phyloP scores from a whole-genome alignment of 2,329 filamentous ascomycete species.

The Paracoccidioides brasiliensis region DNA sequence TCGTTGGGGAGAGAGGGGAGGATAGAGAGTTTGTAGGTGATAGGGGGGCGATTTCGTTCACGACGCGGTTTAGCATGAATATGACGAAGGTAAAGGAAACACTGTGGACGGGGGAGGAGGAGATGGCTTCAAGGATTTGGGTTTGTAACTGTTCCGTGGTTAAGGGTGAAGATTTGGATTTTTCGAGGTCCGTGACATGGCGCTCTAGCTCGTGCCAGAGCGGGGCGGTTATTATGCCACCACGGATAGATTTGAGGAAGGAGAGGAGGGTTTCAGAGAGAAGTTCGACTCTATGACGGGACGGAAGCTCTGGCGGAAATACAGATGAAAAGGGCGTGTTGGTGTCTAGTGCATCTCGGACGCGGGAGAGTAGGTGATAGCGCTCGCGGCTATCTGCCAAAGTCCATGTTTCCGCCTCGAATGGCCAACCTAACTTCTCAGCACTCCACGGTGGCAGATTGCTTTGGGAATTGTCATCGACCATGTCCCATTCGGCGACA shows the following conservation, averaged over 20 bases:
- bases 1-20: constrained; percentile 12
- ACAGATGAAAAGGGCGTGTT: constrained; percentile 49
- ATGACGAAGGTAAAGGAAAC: constrained; percentile 82
- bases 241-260: constrained; percentile 62
- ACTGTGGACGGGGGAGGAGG: constrained; percentile 61
- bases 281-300: constrained; percentile 59
- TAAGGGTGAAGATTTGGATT: constrained; percentile 32
- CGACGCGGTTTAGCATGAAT: constrained; percentile 54
- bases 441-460: constrained; percentile 40
- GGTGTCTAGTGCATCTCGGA: constrained; percentile 58
- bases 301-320: constrained; percentile 50
- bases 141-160: constrained; percentile 44
- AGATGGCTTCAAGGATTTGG: constrained; percentile 60
- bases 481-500: constrained; percentile 52
- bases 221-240: constrained; percentile 60
- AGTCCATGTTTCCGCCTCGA: constrained; percentile 39
- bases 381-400: constrained; percentile 30
- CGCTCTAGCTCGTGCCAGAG: constrained; percentile 59
- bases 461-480: constrained; percentile 18
- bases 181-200: constrained; percentile 38
- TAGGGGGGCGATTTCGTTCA: constrained; percentile 40
- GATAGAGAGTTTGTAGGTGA: constrained; percentile 7
- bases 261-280: constrained; percentile 57
- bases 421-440: constrained; percentile 45
- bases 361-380: constrained; percentile 29